phyloP scores from a whole-genome alignment of 2,329 filamentous ascomycete species.

The Chaetomiaceae sp. region DNA sequence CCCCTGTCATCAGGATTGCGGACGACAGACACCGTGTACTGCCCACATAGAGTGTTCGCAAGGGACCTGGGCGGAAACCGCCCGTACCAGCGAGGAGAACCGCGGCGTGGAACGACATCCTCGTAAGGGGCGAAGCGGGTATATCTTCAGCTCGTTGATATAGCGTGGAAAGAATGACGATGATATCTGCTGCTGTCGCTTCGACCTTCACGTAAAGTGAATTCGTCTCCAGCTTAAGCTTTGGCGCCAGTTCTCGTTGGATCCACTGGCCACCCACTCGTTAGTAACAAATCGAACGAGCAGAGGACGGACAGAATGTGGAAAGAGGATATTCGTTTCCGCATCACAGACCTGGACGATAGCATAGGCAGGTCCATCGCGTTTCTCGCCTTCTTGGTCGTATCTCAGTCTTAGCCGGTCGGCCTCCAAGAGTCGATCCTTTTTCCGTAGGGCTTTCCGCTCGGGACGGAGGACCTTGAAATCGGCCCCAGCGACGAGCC shows the following conservation, averaged over 20 bases:
- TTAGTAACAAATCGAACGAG: no score
- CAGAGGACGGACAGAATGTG: no score
- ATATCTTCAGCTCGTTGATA: conserved; percentile 10
- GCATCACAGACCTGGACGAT: no score
- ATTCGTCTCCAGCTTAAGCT: neutral
- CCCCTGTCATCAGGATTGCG: conserved; percentile 4
- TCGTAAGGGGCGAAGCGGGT: conserved; percentile 1
- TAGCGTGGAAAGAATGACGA: conserved; percentile 10
- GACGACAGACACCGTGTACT: conserved; percentile 9
- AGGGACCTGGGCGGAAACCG: conserved; percentile 7
- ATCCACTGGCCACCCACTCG: conserved; percentile 9
- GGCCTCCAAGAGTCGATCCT: neutral
- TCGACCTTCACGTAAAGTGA: conserved; percentile 5
- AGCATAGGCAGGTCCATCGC: no score
- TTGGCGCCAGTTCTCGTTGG: neutral
- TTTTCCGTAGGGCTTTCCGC: neutral
- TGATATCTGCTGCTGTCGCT: conserved; percentile 10
- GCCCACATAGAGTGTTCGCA: neutral
- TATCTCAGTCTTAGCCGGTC: no score
- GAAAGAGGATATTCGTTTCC: no score
- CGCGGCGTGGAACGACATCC: neutral
- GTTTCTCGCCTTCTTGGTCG: no score
- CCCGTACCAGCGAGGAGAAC: neutral
- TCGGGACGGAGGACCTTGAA: conserved; percentile 6
- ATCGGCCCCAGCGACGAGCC: conserved; percentile 3